A percentile compares a stretch with the other conserved stretches of the same genome.
These are phyloP conservation scores for Clonostachys rosea DNA, from an alignment of 2,329 filamentous ascomycete genomes.

Conservation along the genomic window DNA sequence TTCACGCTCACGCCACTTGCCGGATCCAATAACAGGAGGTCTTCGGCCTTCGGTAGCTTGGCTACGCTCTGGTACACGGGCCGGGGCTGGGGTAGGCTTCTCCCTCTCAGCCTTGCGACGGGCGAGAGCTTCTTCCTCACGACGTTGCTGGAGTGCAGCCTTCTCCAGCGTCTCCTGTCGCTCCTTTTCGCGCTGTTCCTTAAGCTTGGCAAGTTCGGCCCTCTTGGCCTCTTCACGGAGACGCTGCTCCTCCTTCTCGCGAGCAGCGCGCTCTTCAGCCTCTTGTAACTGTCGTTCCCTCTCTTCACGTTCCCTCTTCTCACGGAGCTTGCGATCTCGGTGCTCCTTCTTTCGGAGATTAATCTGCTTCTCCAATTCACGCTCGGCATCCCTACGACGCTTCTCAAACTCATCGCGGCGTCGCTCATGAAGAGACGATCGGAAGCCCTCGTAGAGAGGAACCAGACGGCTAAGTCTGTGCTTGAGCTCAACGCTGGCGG, in stretches of 20 bases:
- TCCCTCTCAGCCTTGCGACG: slow-evolving; percentile 65
- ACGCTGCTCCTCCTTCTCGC: slow-evolving; percentile 82
- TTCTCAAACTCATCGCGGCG: slow-evolving; percentile 95
- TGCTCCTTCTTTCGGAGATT: slow-evolving; percentile 82
- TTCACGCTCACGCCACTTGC: slow-evolving; percentile 38
- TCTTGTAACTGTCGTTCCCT: slow-evolving; percentile 73
- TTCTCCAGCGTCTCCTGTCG: slow-evolving; percentile 64
- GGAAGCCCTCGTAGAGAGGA: slow-evolving; percentile 79
- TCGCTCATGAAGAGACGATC: slow-evolving; percentile 75
- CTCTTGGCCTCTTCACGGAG: slow-evolving; percentile 76
- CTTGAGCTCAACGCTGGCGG: slow-evolving; percentile 88
- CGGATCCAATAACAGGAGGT: slow-evolving; percentile 24
- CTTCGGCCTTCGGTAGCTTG: slow-evolving; percentile 15
- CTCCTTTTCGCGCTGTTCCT: slow-evolving; percentile 62
- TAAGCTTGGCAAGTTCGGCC: slow-evolving; percentile 61
- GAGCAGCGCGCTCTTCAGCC: slow-evolving; percentile 76
- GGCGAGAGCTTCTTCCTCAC: slow-evolving; percentile 84
- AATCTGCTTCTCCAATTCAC: slow-evolving; percentile 90
- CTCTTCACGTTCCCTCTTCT: slow-evolving; percentile 82
- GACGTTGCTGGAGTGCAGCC: slow-evolving; percentile 67
- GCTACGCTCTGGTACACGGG: slow-evolving; percentile 23
- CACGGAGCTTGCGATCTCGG: slow-evolving; percentile 74
- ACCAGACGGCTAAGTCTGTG: slow-evolving; percentile 84
- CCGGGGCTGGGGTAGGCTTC: slow-evolving; percentile 21
- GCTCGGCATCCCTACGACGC: slow-evolving; percentile 84